Conservation (phyloP, 768 basidiomycete genomes). For the Boletus edulis region DNA sequence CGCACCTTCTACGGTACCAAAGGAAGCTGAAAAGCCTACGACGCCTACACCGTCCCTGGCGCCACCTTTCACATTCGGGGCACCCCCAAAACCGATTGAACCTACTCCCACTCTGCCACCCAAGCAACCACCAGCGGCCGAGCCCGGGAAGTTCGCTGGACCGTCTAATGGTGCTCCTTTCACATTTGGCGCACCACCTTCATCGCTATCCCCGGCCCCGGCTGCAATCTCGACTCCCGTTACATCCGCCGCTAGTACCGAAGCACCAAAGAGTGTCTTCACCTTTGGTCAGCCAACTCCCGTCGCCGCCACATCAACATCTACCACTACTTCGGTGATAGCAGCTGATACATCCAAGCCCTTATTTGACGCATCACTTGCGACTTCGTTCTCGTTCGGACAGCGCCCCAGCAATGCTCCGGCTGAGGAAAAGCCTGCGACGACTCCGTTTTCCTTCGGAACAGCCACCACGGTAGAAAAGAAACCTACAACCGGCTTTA, state of each 20-base stretch:
- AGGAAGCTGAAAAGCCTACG: conserved; percentile 17
- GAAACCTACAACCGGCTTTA: conserved; percentile 39
- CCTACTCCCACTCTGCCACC: conserved; percentile 10
- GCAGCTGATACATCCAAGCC: conserved; percentile 41
- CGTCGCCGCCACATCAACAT: background rate
- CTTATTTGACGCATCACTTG: conserved; percentile 34
- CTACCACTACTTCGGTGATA: conserved; percentile 6
- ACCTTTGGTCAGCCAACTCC: conserved; percentile 29
- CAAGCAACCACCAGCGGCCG: conserved; percentile 7
- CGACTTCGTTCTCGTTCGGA: conserved; percentile 46
- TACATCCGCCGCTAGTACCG: conserved; percentile 10
- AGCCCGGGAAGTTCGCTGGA: conserved; percentile 4
- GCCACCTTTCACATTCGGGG: conserved; percentile 31
- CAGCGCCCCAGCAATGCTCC: conserved; percentile 22
- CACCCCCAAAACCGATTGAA: conserved; percentile 21
- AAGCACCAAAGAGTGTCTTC: conserved; percentile 34
- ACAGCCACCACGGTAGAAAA: conserved; percentile 36
- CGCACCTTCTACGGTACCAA: conserved; percentile 9
- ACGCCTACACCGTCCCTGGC: conserved; percentile 3
- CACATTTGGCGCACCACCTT: conserved; percentile 27
- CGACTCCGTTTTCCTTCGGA: conserved; percentile 25
- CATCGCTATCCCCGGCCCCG: background rate
- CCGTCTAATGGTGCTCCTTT: conserved; percentile 16
- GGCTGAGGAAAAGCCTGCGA: conserved; percentile 22
- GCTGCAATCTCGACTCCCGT: conserved; percentile 10